A percentile compares a stretch with the other conserved stretches of the same genome.
Evolutionary conservation across 140 eudicot species (phyloP).

Genomic region (Flaveria floridana): DNA sequence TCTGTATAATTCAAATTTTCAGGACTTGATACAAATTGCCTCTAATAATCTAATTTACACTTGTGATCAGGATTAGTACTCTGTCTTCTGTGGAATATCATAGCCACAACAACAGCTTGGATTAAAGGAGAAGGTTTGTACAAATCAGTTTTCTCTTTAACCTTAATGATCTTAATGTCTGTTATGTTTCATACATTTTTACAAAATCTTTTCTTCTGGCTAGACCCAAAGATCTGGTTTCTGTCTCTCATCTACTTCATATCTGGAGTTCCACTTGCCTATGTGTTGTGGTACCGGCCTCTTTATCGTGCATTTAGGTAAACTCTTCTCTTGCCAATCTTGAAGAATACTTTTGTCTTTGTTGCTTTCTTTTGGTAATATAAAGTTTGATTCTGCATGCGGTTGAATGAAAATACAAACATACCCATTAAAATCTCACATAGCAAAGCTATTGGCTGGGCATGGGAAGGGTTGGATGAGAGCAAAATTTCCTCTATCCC

Average conservation of each 20-base stretch:
- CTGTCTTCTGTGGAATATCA: slow-evolving; percentile 77
- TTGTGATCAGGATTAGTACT: slow-evolving; percentile 55
- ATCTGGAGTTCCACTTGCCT: slow-evolving; percentile 79
- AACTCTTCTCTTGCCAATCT: background rate
- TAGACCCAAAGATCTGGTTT: slow-evolving; percentile 77
- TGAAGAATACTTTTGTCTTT: background rate
- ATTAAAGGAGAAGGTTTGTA: slow-evolving; percentile 67
- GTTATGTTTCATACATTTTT: background rate
- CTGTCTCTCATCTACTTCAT: slow-evolving; percentile 85
- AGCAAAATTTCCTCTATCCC: no score
- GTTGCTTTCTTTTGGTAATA: background rate
- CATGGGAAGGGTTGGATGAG: no score
- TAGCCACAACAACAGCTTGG: slow-evolving; percentile 93
- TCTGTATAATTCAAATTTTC: background rate
- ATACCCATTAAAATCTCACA: no score
- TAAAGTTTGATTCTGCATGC: background rate
- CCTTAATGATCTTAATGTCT: background rate
- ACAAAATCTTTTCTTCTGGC: slow-evolving; percentile 6
- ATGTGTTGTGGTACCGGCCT: slow-evolving; percentile 88
- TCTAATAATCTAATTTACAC: slow-evolving; percentile 9
- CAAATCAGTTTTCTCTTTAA: slow-evolving; percentile 3
- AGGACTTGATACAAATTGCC: background rate
- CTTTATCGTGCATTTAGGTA: slow-evolving; percentile 97
- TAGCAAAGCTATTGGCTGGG: no score
- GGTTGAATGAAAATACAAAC: background rate